Evolutionary conservation across 495 filamentous ascomycete genomes (phyloP), one percentile per base, ranked within the genome.

Genomic region (Hypomontagnella monticulosa): DNA sequence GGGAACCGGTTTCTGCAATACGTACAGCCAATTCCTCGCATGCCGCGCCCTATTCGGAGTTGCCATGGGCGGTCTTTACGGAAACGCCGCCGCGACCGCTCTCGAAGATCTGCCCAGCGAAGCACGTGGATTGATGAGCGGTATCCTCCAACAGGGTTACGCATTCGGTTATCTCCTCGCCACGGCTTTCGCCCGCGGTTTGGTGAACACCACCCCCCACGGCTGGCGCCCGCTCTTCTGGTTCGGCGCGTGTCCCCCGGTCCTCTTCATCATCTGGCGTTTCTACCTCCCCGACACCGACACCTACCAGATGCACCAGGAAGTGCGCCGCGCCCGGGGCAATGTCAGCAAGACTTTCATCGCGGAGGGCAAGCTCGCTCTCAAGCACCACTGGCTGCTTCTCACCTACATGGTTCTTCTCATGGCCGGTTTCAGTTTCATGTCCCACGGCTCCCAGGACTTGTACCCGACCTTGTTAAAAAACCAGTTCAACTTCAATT

Each of bases 391-490:
- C 72, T 95, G 92, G 92, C 50, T 93, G 14, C 74, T 96, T 4
- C 78, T 95, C 33, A 78, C 87, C 48, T 96, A 96, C 75, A 79
- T 95, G 33, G 91, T 96, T 15, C 75, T 95, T 15, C 80, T 96
- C 12, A 95, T 95, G 92, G 87, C 92, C 5, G 92, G 92, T 0
- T 94, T 96, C 82, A 96, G 95, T 74, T 95, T 94, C 75, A 92
- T 94, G 91, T 93, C 91, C 18, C 93, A 97, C 71, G 93, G 93
- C 61, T 93, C 90, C 4, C 93, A 97, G 75, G 93, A 97, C 76
- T 78, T 96, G 15, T 97, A 96, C 72, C 93, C 93, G 0, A 93
- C 91, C 10, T 87, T 97, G 86, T 75, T 97, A 10, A 71, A 84
- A 49, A 89, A 87, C 69, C 90, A 97, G 75, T 94, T 89, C 78